phyloP scores from a whole-genome alignment of 768 basidiomycete genomes.

The Tulasnella sp. region DNA sequence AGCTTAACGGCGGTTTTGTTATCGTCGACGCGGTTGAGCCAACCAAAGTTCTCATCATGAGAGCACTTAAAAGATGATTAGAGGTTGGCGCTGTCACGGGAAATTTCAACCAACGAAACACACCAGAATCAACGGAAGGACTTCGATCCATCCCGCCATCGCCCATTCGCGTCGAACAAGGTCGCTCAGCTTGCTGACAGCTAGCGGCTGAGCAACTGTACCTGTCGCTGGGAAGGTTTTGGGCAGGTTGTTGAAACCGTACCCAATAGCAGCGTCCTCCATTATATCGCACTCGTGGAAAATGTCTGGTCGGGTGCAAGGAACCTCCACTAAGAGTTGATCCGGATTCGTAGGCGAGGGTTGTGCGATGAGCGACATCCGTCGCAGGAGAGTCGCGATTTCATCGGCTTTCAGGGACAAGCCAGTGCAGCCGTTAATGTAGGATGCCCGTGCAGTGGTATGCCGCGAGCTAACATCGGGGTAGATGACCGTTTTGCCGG shows the following conservation, averaged over 20 bases:
- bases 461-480: conserved; percentile 70
- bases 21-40: conserved; percentile 79
- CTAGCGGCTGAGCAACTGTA: conserved; percentile 87
- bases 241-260: conserved; percentile 94
- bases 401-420: conserved; percentile 56
- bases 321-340: conserved; percentile 64
- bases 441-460: conserved; percentile 70
- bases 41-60: conserved; percentile 95
- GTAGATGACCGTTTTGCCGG: conserved; percentile 63
- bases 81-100: not conserved
- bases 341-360: conserved; percentile 48
- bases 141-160: conserved; percentile 91
- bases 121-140: conserved; percentile 86
- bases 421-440: conserved; percentile 93
- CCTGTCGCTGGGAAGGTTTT: conserved; percentile 86
- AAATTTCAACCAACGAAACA: conserved; percentile 29
- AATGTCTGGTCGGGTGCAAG: conserved; percentile 96
- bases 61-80: conserved; percentile 56
- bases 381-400: conserved; percentile 60
- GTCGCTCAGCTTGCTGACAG: conserved; percentile 83
- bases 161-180: conserved; percentile 86
- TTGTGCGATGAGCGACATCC: conserved; percentile 66
- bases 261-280: conserved; percentile 96
- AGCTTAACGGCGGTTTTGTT: conserved; percentile 76
- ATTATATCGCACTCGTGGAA: conserved; percentile 97